Percentiles rank a stretch among this genome's conserved stretches.
These are phyloP conservation scores for Drosera capensis DNA, from an alignment of 148 eudicot species.

Conservation along the genomic window DNA sequence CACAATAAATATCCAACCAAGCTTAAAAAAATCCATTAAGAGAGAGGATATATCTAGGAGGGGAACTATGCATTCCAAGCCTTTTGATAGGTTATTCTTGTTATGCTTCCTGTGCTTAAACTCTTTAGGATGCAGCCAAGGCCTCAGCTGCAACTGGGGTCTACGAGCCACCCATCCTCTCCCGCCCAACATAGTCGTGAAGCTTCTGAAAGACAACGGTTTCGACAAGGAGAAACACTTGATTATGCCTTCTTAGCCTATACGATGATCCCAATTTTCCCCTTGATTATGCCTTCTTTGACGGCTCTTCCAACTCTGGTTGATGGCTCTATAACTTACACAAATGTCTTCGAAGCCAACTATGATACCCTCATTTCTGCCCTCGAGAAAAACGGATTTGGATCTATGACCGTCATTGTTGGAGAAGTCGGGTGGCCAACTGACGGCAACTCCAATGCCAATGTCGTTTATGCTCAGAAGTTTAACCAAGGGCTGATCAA, in stretches of 20 bases:
- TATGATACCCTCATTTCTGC: conserved; percentile 76
- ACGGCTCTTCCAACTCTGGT: conserved; percentile 34
- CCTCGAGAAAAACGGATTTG: conserved; percentile 59
- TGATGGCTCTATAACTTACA: conserved; percentile 59
- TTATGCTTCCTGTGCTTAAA: conserved; percentile 12
- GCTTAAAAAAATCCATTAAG: neutral
- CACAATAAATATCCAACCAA: neutral
- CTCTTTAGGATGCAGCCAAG: conserved; percentile 18
- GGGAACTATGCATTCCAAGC: conserved; percentile 10
- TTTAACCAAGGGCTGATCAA: conserved; percentile 66
- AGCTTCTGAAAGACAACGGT: conserved; percentile 70
- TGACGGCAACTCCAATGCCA: conserved; percentile 57
- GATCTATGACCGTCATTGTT: conserved; percentile 45
- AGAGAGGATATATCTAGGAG: neutral
- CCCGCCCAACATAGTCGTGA: conserved; percentile 57
- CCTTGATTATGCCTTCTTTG: conserved; percentile 68
- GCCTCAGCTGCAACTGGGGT: conserved; percentile 80
- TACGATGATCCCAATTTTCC: conserved; percentile 82
- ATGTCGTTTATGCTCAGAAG: conserved; percentile 35
- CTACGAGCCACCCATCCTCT: conserved; percentile 53
- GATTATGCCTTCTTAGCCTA: conserved; percentile 78
- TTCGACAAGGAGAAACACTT: conserved; percentile 83
- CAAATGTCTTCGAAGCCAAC: conserved; percentile 82
- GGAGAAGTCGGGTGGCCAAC: conserved; percentile 99
- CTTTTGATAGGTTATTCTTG: conserved; percentile 4